Conservation (phyloP, 2,329 filamentous ascomycete species). For the Ophiocordyceps sinensis region DNA sequence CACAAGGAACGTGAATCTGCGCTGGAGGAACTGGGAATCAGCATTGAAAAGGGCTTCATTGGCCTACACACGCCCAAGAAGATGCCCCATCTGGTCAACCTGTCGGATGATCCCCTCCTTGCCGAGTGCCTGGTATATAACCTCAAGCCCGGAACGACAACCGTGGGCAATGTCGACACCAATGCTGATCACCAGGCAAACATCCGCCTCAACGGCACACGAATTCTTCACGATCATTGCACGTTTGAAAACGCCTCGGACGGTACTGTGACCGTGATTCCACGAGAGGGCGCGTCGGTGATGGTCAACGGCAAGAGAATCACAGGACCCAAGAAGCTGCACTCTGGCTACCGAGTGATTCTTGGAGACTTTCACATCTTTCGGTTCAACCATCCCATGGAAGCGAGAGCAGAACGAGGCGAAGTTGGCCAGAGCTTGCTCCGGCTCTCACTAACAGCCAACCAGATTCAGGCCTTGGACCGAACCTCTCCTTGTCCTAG, state of each 20-base stretch:
- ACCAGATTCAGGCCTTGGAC: conserved; percentile 44
- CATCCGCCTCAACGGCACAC: conserved; percentile 84
- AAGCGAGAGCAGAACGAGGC: conserved; percentile 81
- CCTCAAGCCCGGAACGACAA: conserved; percentile 86
- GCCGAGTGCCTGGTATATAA: conserved; percentile 97
- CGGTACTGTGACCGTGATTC: conserved; percentile 81
- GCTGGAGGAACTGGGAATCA: conserved; percentile 92
- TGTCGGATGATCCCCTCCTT: conserved; percentile 86
- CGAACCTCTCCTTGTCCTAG: conserved; percentile 45
- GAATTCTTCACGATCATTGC: conserved; percentile 87
- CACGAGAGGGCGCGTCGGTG: conserved; percentile 80
- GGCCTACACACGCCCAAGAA: conserved; percentile 94
- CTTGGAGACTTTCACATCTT: conserved; percentile 98
- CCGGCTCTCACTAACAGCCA: conserved; percentile 63
- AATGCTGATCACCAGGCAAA: conserved; percentile 63
- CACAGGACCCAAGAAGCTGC: conserved; percentile 68
- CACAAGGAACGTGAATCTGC: conserved; percentile 95
- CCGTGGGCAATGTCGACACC: conserved; percentile 85
- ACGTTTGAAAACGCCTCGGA: conserved; percentile 79
- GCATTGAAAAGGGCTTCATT: conserved; percentile 96
- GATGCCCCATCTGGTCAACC: conserved; percentile 96
- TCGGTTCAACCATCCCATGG: conserved; percentile 93
- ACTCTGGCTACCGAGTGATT: conserved; percentile 89
- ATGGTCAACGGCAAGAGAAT: conserved; percentile 96
- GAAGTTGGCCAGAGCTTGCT: conserved; percentile 69